Conservation (phyloP, 2,329 filamentous ascomycete genomes). For the Aspergillus glaucus region DNA sequence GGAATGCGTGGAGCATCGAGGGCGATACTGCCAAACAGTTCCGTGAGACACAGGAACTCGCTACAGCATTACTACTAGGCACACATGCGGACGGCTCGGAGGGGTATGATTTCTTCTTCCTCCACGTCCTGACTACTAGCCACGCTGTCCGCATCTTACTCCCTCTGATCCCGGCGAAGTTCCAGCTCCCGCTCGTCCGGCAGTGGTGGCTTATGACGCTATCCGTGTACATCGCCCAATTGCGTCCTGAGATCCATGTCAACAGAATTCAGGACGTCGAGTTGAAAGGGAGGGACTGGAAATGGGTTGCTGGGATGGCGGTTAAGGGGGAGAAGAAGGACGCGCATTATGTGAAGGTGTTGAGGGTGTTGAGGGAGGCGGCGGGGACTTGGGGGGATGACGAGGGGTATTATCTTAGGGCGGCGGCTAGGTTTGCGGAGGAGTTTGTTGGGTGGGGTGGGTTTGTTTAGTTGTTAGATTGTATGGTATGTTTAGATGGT, state of each 20-base stretch:
- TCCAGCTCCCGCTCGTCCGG: slow-evolving; percentile 66
- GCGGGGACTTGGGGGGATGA: slow-evolving; percentile 39
- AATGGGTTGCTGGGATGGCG: slow-evolving; percentile 65
- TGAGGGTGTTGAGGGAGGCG: slow-evolving; percentile 49
- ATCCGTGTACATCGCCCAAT: slow-evolving; percentile 67
- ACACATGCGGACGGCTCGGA: slow-evolving; percentile 29
- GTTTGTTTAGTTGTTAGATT: slow-evolving; percentile 14
- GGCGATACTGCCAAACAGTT: slow-evolving; percentile 68
- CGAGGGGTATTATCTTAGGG: slow-evolving; percentile 43
- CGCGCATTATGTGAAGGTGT: slow-evolving; percentile 78
- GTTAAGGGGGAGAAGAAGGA: slow-evolving; percentile 64
- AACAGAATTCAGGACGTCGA: slow-evolving; percentile 57
- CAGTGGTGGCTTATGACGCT: slow-evolving; percentile 88
- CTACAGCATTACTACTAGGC: slow-evolving; percentile 40
- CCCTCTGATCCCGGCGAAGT: slow-evolving; percentile 65
- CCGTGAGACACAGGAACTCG: slow-evolving; percentile 57
- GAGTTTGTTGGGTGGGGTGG: slow-evolving; percentile 63
- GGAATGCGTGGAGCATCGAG: slow-evolving; percentile 75
- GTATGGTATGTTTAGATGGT: not conserved
- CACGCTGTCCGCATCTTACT: slow-evolving; percentile 85
- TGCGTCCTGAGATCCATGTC: slow-evolving; percentile 66
- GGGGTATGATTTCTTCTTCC: slow-evolving; percentile 75
- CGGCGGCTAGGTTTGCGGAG: slow-evolving; percentile 44
- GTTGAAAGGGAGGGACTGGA: slow-evolving; percentile 64
- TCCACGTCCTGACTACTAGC: slow-evolving; percentile 75